Conservation (phyloP, 2,329 filamentous ascomycete genomes). For the Periglandula ipomoeae region DNA sequence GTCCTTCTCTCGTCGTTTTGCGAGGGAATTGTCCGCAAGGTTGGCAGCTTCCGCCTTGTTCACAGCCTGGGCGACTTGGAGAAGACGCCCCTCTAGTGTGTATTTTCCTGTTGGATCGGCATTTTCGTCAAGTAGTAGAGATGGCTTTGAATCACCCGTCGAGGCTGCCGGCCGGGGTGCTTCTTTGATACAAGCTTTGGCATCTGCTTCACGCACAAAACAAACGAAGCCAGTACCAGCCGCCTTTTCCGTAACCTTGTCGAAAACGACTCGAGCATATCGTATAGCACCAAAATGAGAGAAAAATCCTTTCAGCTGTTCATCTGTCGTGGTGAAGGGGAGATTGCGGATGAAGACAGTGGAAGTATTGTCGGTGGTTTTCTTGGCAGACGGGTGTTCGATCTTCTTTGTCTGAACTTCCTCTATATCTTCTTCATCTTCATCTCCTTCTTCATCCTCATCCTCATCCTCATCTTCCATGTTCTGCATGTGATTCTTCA, state of each 20-base stretch:
- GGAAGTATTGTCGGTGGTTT: constrained; percentile 53
- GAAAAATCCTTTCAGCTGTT: constrained; percentile 77
- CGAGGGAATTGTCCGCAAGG: constrained; percentile 61
- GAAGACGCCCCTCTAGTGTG: constrained; percentile 79
- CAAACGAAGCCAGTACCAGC: constrained; percentile 93
- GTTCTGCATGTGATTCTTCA: constrained; percentile 48
- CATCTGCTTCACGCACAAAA: constrained; percentile 72
- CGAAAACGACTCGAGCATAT: constrained; percentile 86
- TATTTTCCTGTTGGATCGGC: constrained; percentile 76
- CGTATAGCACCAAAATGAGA: constrained; percentile 77
- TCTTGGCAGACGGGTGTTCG: constrained; percentile 18
- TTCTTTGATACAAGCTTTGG: constrained; percentile 62
- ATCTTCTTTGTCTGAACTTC: no score
- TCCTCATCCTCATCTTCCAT: constrained; percentile 48
- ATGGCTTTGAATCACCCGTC: constrained; percentile 54
- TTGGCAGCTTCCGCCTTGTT: constrained; percentile 70
- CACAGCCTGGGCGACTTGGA: constrained; percentile 79
- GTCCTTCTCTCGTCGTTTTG: constrained; percentile 63
- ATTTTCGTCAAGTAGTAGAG: constrained; percentile 78
- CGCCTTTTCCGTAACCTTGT: constrained; percentile 74
- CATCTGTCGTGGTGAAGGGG: constrained; percentile 80
- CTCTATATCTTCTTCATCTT: no score
- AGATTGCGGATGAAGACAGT: constrained; percentile 92
- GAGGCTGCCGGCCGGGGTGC: constrained; percentile 54
- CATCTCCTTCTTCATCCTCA: constrained; percentile 33